Base-by-base conservation (phyloP, 176 grass and related monocot genomes). In the Areca catechu region DNA sequence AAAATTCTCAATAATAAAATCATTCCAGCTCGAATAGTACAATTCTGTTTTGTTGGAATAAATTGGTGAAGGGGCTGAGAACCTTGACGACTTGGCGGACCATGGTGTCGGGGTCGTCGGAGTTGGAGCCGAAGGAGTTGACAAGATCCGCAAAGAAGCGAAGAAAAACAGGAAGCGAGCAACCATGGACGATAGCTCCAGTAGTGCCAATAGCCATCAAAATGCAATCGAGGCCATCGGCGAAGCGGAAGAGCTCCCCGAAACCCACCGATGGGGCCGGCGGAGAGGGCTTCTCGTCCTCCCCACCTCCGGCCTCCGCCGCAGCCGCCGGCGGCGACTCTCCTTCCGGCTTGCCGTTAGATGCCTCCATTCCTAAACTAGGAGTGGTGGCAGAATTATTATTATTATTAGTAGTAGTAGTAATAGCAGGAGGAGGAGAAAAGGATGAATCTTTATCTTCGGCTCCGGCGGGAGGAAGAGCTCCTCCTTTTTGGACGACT, bases 111-210 rank as follows among this genome's bases (percentile, higher is more conserved):
- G 86, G 86, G 55, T 86, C 66, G 56, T 69, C 60, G 67, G 89
- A 71, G 83, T 95, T 95, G 77, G 86, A 86, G n/a, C 90, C 90
- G 74, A 95, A 95, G 14, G 86, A 86, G 56, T 95, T 86, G 79
- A 95, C 78, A 66, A 95, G 83, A 58, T 95, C 79, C 18, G 86
- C 90, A 51, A 95, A 95, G 22, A 95, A 65, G 48, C 89, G 90
- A 70, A 95, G 89, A 86, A 95, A 95, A 4, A 89, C 74, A 7
- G 90, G 90, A 73, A 95, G 89, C 53, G 90, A 80, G 67, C 76
- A 85, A 50, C 90, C 90, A 68, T 95, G 90, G 4, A 85, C 82
- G 5, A 95, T 25, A 14, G 90, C 90, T 21, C 90, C 90, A 19
- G 67, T 70, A 66, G 72, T 90, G 16, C 90, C 90, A 0, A 83